Percentiles rank a stretch among this genome's conserved stretches.
Evolutionary conservation across 2,329 filamentous ascomycete genomes (phyloP).

Genomic region (Exophiala sp.): DNA sequence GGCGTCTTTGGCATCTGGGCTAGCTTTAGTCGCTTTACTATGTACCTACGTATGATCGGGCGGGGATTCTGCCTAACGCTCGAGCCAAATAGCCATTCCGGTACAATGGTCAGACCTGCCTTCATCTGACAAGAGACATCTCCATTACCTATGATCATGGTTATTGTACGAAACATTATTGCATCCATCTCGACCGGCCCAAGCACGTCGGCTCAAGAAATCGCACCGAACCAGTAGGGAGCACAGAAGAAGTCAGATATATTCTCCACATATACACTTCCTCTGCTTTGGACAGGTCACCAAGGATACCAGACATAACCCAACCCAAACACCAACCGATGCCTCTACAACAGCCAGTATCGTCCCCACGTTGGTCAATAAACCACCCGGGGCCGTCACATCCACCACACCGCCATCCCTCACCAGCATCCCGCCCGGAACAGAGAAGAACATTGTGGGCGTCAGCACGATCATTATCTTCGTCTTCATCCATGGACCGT

Average conservation of each 20-base stretch:
- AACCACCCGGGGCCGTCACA: neutral
- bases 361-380: neutral
- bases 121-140: too few species aligned
- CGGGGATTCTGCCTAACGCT: too few species aligned
- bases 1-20: too few species aligned
- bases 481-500: conserved; percentile 64
- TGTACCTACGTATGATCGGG: too few species aligned
- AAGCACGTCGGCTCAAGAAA: neutral
- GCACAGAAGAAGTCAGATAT: neutral
- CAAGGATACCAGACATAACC: conserved; percentile 31
- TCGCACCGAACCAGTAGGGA: neutral
- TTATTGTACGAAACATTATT: neutral
- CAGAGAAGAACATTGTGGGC: conserved; percentile 72
- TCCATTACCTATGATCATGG: too few species aligned
- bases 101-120: too few species aligned
- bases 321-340: conserved; percentile 27
- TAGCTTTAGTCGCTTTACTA: too few species aligned
- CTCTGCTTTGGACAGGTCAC: conserved; percentile 33
- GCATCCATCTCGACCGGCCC: neutral
- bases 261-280: neutral
- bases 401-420: neutral
- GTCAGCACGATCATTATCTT: conserved; percentile 79
- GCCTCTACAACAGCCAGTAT: neutral
- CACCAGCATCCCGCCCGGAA: conserved; percentile 50
- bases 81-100: too few species aligned